Evolutionary conservation across 2,329 filamentous ascomycete species (phyloP), one percentile per base, ranked within the genome.

Genomic region (Coniella vitis): DNA sequence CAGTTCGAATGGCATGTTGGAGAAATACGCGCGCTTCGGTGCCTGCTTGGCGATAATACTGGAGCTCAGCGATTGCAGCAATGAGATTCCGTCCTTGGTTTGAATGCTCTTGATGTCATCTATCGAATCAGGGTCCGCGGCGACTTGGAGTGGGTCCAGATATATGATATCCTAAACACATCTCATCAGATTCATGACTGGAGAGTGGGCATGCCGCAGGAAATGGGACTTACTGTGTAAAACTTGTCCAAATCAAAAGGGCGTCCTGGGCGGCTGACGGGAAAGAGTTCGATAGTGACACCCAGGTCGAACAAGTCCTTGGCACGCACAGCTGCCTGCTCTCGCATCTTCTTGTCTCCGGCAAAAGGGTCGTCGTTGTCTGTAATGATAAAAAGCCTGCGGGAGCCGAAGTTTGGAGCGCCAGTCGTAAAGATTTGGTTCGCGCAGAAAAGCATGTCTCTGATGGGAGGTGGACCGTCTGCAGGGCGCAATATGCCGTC

Each of bases 381-480:
- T 0, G 93, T 97, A 48, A 98, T 88, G 55, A 98, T 81, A 67
- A 98, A 98, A n/a, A 98, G 70, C 31, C 93, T 81, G 53, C 91
- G 77, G 5, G 91, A 97, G 4, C 88, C 85, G 64, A 97, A 97
- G 61, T 96, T 97, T 16, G 93, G 83, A 0, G 93, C 90, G 63
- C 87, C 95, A 3, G 88, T 95, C 1, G 90, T 95, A 63, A 98
- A 96, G 45, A 97, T 87, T 61, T 96, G 90, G 57, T 97, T 97
- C 34, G 90, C 91, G 58, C 90, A 95, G 63, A 96, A 96, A 1
- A 98, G 74, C 2, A 98, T 77, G 59, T 90, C 95, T 9, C 87
- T 81, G 84, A 98, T 95, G 31, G 83, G 82, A 0, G 86, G 83
- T 1, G 75, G 71, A 48, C 90, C 81, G 3, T 78, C 69, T 0